Conservation (phyloP, 768 basidiomycete genomes). For the Thelephora ganbajun region DNA sequence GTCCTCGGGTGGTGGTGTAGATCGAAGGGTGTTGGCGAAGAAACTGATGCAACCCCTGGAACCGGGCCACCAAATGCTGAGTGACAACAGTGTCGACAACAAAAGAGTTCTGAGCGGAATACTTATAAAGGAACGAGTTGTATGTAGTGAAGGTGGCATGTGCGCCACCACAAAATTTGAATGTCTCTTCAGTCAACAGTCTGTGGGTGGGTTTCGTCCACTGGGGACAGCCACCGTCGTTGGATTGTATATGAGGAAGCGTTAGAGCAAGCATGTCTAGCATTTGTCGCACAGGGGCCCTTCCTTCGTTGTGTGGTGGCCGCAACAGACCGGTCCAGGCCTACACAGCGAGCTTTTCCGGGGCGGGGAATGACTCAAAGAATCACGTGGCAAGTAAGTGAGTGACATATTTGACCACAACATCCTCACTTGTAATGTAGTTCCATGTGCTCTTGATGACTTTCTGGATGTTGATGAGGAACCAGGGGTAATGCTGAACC, state of each 20-base stretch:
- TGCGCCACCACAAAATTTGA: no score
- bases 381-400: slow-evolving; percentile 86
- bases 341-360: slow-evolving; percentile 79
- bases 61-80: no score
- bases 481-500: slow-evolving; percentile 68
- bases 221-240: slow-evolving; percentile 41
- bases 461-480: slow-evolving; percentile 74
- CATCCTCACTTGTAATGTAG: slow-evolving; percentile 74
- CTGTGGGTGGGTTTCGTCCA: slow-evolving; percentile 85
- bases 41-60: no score
- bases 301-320: slow-evolving; percentile 64
- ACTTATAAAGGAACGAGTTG: no score
- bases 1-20: no score
- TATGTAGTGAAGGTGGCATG: no score
- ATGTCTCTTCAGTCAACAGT: slow-evolving; percentile 82
- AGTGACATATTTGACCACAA: slow-evolving; percentile 84
- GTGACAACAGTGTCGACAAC: no score
- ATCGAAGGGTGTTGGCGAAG: no score
- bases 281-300: slow-evolving; percentile 69
- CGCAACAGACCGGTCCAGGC: slow-evolving; percentile 87
- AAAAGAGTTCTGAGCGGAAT: no score
- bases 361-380: slow-evolving; percentile 79
- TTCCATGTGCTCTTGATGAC: slow-evolving; percentile 92
- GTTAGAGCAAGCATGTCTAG: slow-evolving; percentile 77
- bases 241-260: slow-evolving; percentile 47